Conservation (phyloP, 805 yeast species). For the Kluyveromyces aestuarii region DNA sequence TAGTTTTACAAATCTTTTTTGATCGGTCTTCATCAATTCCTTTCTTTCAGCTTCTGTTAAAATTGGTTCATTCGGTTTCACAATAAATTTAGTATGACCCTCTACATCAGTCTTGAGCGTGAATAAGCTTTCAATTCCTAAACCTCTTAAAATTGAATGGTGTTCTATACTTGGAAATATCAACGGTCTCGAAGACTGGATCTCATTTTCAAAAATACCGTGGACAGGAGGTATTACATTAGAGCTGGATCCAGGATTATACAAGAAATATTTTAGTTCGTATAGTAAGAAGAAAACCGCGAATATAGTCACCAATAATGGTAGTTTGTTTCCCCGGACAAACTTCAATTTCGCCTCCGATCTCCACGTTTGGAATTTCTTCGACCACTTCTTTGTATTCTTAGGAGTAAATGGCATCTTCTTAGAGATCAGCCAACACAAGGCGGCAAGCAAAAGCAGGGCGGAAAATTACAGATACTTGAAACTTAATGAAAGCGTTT, state of each 20-base stretch:
- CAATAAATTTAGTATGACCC: slow-evolving; percentile 31
- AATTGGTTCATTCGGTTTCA: slow-evolving; percentile 32
- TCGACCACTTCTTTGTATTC: slow-evolving; percentile 10
- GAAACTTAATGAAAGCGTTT: background rate
- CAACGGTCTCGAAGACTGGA: slow-evolving; percentile 41
- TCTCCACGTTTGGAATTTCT: slow-evolving; percentile 4
- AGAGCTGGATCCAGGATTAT: slow-evolving; percentile 5
- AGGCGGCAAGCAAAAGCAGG: slow-evolving; percentile 2
- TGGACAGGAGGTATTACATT: slow-evolving; percentile 27
- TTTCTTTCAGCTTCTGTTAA: slow-evolving; percentile 31
- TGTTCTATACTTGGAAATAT: slow-evolving; percentile 74
- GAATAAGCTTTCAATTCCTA: slow-evolving; percentile 45
- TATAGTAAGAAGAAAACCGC: slow-evolving; percentile 8
- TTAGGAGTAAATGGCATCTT: slow-evolving; percentile 13
- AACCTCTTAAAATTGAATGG: slow-evolving; percentile 49
- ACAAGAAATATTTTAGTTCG: slow-evolving; percentile 13
- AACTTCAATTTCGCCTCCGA: background rate
- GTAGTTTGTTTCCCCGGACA: background rate
- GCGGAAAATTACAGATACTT: background rate
- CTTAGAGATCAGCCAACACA: slow-evolving; percentile 10
- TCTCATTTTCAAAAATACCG: slow-evolving; percentile 37
- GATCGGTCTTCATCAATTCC: slow-evolving; percentile 22
- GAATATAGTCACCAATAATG: background rate
- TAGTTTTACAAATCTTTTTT: slow-evolving; percentile 38
- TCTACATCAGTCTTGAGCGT: slow-evolving; percentile 39